Evolutionary conservation across 2,329 filamentous ascomycete genomes (phyloP), one percentile per base, ranked within the genome.

Genomic region (Trichoderma brevicompactum): DNA sequence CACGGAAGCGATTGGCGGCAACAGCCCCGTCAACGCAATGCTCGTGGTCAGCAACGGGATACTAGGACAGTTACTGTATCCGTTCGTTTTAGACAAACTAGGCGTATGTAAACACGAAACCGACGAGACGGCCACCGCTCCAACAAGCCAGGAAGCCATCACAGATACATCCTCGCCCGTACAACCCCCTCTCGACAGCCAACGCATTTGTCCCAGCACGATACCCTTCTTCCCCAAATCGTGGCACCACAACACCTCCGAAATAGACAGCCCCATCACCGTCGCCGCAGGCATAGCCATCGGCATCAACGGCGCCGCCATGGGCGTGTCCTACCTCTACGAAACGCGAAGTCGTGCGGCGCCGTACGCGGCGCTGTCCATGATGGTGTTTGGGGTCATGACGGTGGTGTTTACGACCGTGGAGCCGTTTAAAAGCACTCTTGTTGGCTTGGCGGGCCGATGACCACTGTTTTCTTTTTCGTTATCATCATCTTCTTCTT

Each of bases 261-360:
- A 56, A 32, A 74, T 75, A 17, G 76, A 78, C 61, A 72, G 68
- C 12, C 60, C 79, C 0, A 65, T 72, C 2, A 80, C 77, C 0
- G 79, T 86, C 2, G 83, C 83, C 0, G 76, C 81, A 0, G 85
- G 85, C 41, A 78, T 84, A 41, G 78, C 83, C 0, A 79, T 86
- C 55, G 85, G 85, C 3, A 81, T 87, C 75, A 87, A 87, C 68
- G 83, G 83, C 1, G 84, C 84, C 0, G 85, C 85, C 3, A 86
- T 87, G 83, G 85, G 85, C 2, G 85, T 85, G 0, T 80, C 85
- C 0, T 83, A 85, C 66, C 76, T 87, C 13, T 85, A 87, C 64
- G 83, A 86, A 72, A 79, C 78, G 7, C 77, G 77, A 61, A 85
- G 81, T 68, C 79, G 77, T 1, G 82, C 84, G 3, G 83, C 83